Evolutionary conservation across 768 basidiomycete genomes (phyloP).

Genomic region (Hemileccinum impolitum): DNA sequence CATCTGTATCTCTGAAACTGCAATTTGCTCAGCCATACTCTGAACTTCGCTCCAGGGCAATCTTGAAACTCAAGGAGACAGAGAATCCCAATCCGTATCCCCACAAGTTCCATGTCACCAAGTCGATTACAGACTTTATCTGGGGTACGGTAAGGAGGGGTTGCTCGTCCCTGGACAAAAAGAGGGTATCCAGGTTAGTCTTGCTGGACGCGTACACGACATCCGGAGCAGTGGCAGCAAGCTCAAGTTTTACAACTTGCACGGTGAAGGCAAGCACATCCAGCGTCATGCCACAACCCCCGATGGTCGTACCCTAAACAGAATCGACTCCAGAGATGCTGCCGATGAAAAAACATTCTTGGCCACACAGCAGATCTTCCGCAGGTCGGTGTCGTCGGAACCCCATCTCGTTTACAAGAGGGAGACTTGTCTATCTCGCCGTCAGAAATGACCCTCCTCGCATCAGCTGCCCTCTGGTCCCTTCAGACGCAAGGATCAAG

Average conservation of each 20-base stretch:
- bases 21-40: slow-evolving; percentile 79
- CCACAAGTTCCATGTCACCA: slow-evolving; percentile 94
- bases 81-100: slow-evolving; percentile 94
- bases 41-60: slow-evolving; percentile 86
- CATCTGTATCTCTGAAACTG: neutral
- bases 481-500: slow-evolving; percentile 95
- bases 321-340: slow-evolving; percentile 47
- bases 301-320: slow-evolving; percentile 18
- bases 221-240: slow-evolving; percentile 81
- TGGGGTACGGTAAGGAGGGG: slow-evolving; percentile 67
- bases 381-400: slow-evolving; percentile 88
- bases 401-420: slow-evolving; percentile 91
- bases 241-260: slow-evolving; percentile 92
- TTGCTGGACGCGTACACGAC: slow-evolving; percentile 93
- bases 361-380: slow-evolving; percentile 78
- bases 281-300: slow-evolving; percentile 46
- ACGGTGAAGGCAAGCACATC: slow-evolving; percentile 87
- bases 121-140: slow-evolving; percentile 73
- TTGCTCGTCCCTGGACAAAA: slow-evolving; percentile 65
- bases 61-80: slow-evolving; percentile 79
- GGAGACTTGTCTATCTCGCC: slow-evolving; percentile 92
- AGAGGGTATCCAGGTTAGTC: slow-evolving; percentile 52
- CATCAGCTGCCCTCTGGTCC: slow-evolving; percentile 92
- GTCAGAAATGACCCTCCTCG: slow-evolving; percentile 74
- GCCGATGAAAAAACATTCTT: slow-evolving; percentile 61